These are phyloP conservation scores for Gremmenia infestans DNA, from an alignment of 2,329 filamentous ascomycete genomes.

Conservation along the genomic window DNA sequence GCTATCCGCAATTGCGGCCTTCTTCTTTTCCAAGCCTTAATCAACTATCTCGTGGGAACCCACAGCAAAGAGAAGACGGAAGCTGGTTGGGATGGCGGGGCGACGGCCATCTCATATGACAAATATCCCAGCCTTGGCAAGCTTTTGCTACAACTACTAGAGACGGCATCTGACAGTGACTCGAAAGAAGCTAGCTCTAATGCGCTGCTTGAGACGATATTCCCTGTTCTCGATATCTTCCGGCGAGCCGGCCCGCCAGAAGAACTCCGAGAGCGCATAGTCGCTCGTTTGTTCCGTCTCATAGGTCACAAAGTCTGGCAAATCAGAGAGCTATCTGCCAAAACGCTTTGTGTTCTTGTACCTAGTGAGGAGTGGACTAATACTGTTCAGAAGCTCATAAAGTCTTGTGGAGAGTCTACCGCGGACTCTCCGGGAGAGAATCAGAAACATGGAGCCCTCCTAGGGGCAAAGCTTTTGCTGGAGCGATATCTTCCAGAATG, in stretches of 20 bases:
- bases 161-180: conserved; percentile 20
- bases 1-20: conserved; percentile 90
- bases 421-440: conserved; percentile 41
- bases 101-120: conserved; percentile 62
- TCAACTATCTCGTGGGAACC: conserved; percentile 71
- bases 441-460: conserved; percentile 51
- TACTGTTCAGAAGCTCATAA: conserved; percentile 23
- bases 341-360: conserved; percentile 62
- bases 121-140: conserved; percentile 61
- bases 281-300: conserved; percentile 51
- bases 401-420: conserved; percentile 24
- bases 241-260: conserved; percentile 62
- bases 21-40: conserved; percentile 80
- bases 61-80: conserved; percentile 62
- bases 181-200: conserved; percentile 31
- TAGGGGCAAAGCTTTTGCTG: conserved; percentile 52
- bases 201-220: conserved; percentile 62
- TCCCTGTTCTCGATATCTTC: conserved; percentile 78
- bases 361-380: conserved; percentile 46
- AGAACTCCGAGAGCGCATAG: conserved; percentile 48
- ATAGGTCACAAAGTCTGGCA: conserved; percentile 71
- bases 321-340: conserved; percentile 73
- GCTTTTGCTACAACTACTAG: conserved; percentile 59
- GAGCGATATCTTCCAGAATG: conserved; percentile 46
- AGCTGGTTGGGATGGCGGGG: conserved; percentile 58